phyloP scores from a whole-genome alignment of 1,284 basidiomycete species.

The Ganoderma lingzhi region DNA sequence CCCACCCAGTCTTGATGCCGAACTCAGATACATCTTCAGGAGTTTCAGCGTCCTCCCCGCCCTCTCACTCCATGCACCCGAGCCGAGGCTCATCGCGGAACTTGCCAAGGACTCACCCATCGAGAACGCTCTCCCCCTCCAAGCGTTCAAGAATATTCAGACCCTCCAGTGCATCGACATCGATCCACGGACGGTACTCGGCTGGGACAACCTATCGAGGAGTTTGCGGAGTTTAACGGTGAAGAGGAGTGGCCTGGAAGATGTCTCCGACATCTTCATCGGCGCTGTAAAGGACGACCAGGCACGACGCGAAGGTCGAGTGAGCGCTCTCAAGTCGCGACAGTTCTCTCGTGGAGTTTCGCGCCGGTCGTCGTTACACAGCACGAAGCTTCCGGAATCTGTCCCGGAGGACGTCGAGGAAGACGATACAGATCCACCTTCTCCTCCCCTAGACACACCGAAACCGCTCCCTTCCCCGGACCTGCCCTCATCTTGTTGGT shows the following conservation, averaged over 20 bases:
- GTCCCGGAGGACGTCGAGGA: conserved; percentile 67
- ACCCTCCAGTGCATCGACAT: conserved; percentile 80
- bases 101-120: conserved; percentile 77
- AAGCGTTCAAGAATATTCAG: conserved; percentile 85
- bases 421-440: conserved; percentile 32
- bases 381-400: conserved; percentile 61
- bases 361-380: conserved; percentile 58
- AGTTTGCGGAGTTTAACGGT: conserved; percentile 79
- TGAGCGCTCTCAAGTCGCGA: conserved; percentile 54
- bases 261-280: conserved; percentile 83
- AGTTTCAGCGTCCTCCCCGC: conserved; percentile 89
- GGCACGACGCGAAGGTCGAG: conserved; percentile 63
- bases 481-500: conserved; percentile 79
- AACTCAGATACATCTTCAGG: conserved; percentile 88
- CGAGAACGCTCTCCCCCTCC: conserved; percentile 80
- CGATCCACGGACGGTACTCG: conserved; percentile 84
- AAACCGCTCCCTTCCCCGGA: conserved; percentile 38
- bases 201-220: conserved; percentile 84
- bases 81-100: conserved; percentile 72
- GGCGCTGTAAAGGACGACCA: conserved; percentile 81
- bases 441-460: conserved; percentile 37
- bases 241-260: conserved; percentile 82
- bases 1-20: conserved; percentile 67
- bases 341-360: conserved; percentile 51
- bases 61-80: conserved; percentile 67